phyloP scores from a whole-genome alignment of 306 rosid genomes.

The Prosopis cineraria region DNA sequence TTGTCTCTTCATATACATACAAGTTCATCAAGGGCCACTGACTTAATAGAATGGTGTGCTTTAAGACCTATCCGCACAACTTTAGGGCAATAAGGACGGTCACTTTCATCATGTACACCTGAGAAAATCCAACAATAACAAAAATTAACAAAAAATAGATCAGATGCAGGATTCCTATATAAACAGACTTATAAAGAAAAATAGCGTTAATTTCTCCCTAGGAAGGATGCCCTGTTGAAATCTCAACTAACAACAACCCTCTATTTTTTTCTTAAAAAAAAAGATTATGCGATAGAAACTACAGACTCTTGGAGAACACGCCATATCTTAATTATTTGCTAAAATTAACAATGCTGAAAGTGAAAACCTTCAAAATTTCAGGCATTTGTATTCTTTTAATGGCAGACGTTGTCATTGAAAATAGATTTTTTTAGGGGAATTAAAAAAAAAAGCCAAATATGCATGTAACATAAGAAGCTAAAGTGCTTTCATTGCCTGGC shows the following conservation, averaged over 20 bases:
- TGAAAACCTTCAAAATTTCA: not conserved
- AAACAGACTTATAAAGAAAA: not conserved
- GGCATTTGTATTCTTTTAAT: not conserved
- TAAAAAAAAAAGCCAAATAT: not conserved
- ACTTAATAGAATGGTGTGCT: conserved; percentile 85
- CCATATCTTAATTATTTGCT: not conserved
- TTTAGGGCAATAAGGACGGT: conserved; percentile 72
- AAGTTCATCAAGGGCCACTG: conserved; percentile 78
- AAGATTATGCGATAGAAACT: not conserved
- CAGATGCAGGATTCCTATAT: not conserved
- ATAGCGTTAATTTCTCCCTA: conserved; percentile 6
- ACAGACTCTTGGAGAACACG: conserved; percentile 1
- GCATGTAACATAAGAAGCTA: conserved; percentile 14
- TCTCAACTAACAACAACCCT: not conserved
- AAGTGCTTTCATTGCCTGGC: conserved; percentile 17
- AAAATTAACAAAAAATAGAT: conserved; percentile 11
- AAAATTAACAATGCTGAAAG: not conserved
- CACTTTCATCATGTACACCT: conserved; percentile 90
- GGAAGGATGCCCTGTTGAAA: conserved; percentile 8
- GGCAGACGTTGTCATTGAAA: too few relatives aligned
- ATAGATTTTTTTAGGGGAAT: too few relatives aligned
- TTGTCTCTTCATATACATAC: conserved; percentile 52
- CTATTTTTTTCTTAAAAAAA: not conserved
- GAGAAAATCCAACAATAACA: conserved; percentile 35
- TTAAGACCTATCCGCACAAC: conserved; percentile 86